Base-by-base conservation (phyloP, 495 filamentous ascomycete genomes). In the Chaetomium tenue region DNA sequence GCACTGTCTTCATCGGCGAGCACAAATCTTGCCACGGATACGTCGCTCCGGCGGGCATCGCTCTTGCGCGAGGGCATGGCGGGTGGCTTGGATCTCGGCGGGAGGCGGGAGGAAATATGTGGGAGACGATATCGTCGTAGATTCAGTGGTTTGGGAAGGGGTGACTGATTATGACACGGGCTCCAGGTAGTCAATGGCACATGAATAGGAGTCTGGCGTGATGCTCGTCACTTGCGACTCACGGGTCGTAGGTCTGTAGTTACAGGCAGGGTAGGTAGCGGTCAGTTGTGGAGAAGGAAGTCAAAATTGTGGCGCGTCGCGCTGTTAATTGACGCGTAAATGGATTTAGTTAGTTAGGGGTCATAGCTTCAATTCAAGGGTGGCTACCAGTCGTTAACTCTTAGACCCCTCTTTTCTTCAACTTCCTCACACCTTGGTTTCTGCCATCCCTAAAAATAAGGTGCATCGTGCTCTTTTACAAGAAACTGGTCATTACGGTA, bases 11-110 rank as follows among this genome's bases (percentile, higher is more conserved):
- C 74, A 25, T 76, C 76, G 58, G 74, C 77, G 40, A 76, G 69
- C 7, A 77, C 73, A 40, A 78, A 79, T 44, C 75, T 71, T 1
- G 78, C 79, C 60, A 70, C 75, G 8, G 79, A 79, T 54, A 77
- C 74, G 65, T 80, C 76, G 70, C 72, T 76, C 63, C 73, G 71
- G 44, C 75, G 73, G 22, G 67, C 66, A 53, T 79, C 75, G 63
- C 66, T 74, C 61, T 79, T 79, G 9, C 72, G 68, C 23, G 76
- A 64, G 1, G 75, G 74, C 78, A 81, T 78, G 25, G 70, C 62
- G 46, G 51, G 51, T 22, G 54, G 47, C 18, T 20, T 12, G 52
- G n/a, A 23, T 28, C 8, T 33, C 52, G 39, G 44, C 2, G 28
- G 37, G 55, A 26, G 33, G 8, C 1, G 4, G 37, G 20, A n/a